Evolutionary conservation across 2,329 filamentous ascomycete genomes (phyloP).

Genomic region (Colletotrichum sp.): DNA sequence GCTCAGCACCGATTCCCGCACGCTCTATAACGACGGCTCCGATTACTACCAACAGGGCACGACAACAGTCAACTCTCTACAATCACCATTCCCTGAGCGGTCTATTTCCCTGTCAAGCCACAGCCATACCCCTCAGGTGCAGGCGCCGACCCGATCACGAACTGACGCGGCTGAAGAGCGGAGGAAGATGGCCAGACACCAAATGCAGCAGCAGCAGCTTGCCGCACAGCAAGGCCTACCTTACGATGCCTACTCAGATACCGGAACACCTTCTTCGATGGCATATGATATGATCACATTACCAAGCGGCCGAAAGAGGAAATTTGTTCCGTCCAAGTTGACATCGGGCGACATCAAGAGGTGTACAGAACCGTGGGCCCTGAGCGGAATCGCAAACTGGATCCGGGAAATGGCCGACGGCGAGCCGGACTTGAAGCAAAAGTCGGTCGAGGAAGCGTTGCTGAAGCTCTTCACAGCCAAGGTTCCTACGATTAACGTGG

Average conservation of each 20-base stretch:
- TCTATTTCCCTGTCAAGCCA: conserved; percentile 86
- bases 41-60: conserved; percentile 48
- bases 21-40: conserved; percentile 44
- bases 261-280: conserved; percentile 57
- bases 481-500: conserved; percentile 97
- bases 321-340: conserved; percentile 86
- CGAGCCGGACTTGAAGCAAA: conserved; percentile 84
- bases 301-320: conserved; percentile 78
- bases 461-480: conserved; percentile 91
- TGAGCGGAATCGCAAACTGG: conserved; percentile 88
- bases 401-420: conserved; percentile 89
- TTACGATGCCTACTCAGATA: conserved; percentile 61
- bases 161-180: conserved; percentile 86
- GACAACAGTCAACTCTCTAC: conserved; percentile 35
- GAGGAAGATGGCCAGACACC: conserved; percentile 58
- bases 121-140: conserved; percentile 77
- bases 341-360: conserved; percentile 81
- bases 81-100: conserved; percentile 61
- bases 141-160: conserved; percentile 87
- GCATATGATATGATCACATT: conserved; percentile 85
- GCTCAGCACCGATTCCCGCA: conserved; percentile 50
- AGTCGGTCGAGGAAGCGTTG: conserved; percentile 85
- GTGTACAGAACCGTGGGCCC: conserved; percentile 89
- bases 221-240: conserved; percentile 55
- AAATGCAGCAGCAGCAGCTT: conserved; percentile 58